A percentile compares a stretch with the other conserved stretches of the same genome.
Evolutionary conservation across 441 rosid genomes (phyloP).

Genomic region (Croton setiger): DNA sequence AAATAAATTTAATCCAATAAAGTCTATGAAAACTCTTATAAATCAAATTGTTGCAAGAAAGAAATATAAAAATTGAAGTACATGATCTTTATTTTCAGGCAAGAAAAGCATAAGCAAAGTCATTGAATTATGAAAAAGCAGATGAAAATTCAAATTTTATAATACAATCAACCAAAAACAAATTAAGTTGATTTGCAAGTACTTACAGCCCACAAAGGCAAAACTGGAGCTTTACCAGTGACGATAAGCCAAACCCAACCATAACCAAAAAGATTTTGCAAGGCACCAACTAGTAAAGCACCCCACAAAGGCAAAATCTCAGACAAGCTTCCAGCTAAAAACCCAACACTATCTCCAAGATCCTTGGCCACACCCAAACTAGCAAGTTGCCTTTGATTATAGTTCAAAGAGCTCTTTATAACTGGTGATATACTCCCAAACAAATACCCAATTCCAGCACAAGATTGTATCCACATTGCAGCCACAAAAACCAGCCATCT

Average conservation of each 20-base stretch:
- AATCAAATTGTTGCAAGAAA: neutral
- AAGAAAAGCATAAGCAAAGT: neutral
- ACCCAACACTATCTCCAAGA: constrained; percentile 94
- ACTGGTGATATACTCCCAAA: constrained; percentile 98
- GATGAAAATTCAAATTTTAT: neutral
- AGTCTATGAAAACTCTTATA: neutral
- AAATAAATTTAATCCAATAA: neutral
- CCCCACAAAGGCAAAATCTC: constrained; percentile 96
- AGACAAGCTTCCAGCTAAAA: constrained; percentile 76
- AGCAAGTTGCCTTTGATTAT: constrained; percentile 81
- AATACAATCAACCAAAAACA: neutral
- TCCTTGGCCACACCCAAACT: constrained; percentile 94
- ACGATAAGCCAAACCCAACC: constrained; percentile 96
- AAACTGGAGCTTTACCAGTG: constrained; percentile 63
- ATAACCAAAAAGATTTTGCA: constrained; percentile 86
- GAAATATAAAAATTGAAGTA: neutral
- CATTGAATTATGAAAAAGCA: neutral
- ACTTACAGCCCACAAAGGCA: constrained; percentile 97
- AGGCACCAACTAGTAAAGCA: constrained; percentile 81
- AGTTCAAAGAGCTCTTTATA: constrained; percentile 77
- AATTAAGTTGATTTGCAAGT: neutral
- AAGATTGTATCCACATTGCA: constrained; percentile 98
- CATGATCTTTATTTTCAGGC: neutral
- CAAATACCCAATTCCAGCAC: constrained; percentile 90
- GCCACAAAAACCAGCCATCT: constrained; percentile 98